phyloP scores from a whole-genome alignment of 805 yeast species.

The Debaryomyces prosopidis region DNA sequence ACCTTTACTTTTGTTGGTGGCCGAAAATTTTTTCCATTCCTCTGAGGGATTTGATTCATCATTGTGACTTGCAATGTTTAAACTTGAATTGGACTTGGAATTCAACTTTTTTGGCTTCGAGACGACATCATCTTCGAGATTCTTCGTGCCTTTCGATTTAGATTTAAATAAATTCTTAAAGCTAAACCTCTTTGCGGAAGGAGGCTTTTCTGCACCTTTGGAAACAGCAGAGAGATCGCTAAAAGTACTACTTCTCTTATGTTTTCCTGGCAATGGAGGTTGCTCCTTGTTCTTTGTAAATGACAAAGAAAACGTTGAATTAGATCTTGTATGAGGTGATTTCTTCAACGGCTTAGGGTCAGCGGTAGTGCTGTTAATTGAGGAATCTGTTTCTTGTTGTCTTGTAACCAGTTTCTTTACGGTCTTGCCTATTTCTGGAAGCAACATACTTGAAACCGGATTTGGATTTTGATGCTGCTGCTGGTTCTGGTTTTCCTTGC shows the following conservation, averaged over 20 bases:
- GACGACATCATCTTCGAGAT: slow-evolving; percentile 8
- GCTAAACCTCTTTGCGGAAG: slow-evolving; percentile 29
- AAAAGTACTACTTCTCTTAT: slow-evolving; percentile 9
- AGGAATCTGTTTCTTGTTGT: not conserved
- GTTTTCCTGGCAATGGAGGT: slow-evolving; percentile 9
- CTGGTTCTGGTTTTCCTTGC: not conserved
- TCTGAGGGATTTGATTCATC: not conserved
- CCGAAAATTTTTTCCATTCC: not conserved
- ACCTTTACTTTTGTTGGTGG: not conserved
- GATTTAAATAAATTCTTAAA: slow-evolving; percentile 39
- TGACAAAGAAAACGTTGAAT: slow-evolving; percentile 18
- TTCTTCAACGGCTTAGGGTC: not conserved
- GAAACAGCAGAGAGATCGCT: slow-evolving; percentile 15
- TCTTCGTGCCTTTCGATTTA: slow-evolving; percentile 29
- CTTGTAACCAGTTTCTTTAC: not conserved
- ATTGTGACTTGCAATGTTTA: slow-evolving; percentile 21
- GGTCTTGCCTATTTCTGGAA: not conserved
- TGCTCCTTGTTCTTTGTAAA: slow-evolving; percentile 10
- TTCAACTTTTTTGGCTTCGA: slow-evolving; percentile 14
- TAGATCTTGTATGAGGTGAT: slow-evolving; percentile 22
- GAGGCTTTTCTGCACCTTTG: not conserved
- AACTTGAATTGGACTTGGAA: slow-evolving; percentile 30
- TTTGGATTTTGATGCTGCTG: slow-evolving; percentile 1
- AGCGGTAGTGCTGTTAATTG: not conserved
- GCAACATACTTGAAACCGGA: not conserved